Percentiles rank a stretch among this genome's conserved stretches.
These are phyloP conservation scores for Stereocaulon alpinum DNA, from an alignment of 495 filamentous ascomycete species.

Conservation along the genomic window DNA sequence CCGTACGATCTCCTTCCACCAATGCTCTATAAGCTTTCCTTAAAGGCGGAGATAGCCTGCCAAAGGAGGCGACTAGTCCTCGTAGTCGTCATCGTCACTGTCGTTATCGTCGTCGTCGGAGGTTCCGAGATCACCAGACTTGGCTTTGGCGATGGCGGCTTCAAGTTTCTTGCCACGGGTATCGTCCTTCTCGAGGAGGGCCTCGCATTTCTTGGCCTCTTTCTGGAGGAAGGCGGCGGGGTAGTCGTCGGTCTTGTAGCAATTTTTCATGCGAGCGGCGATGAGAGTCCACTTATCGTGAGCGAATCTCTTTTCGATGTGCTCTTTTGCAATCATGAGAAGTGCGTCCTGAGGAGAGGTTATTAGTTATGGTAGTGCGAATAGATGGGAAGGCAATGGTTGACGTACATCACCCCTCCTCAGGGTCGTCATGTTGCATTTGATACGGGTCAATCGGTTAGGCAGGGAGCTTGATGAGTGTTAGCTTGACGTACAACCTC, in stretches of 20 bases:
- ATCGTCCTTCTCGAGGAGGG: background rate
- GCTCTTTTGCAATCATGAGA: slow-evolving; percentile 6
- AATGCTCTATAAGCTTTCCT: slow-evolving; percentile 8
- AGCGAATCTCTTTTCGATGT: slow-evolving; percentile 8
- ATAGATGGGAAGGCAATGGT: background rate
- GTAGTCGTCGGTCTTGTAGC: slow-evolving; percentile 8
- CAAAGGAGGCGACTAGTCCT: no score
- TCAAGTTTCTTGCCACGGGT: background rate
- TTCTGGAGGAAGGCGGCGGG: slow-evolving; percentile 14
- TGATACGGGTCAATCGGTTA: slow-evolving; percentile 19
- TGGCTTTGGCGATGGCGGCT: background rate
- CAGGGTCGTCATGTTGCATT: slow-evolving; percentile 17
- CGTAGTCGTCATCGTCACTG: no score
- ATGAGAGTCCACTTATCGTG: slow-evolving; percentile 7
- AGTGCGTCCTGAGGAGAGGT: background rate
- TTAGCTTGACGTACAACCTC: background rate
- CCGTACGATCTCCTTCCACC: background rate
- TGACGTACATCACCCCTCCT: slow-evolving; percentile 19
- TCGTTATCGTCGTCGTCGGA: background rate
- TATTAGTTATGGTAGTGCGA: background rate
- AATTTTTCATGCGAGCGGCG: background rate
- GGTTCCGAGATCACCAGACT: background rate
- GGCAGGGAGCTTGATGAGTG: slow-evolving; percentile 10
- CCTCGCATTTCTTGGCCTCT: slow-evolving; percentile 12
- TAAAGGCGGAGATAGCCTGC: background rate